phyloP scores from a whole-genome alignment of 2,329 filamentous ascomycete genomes.

The Penicillium sp. region DNA sequence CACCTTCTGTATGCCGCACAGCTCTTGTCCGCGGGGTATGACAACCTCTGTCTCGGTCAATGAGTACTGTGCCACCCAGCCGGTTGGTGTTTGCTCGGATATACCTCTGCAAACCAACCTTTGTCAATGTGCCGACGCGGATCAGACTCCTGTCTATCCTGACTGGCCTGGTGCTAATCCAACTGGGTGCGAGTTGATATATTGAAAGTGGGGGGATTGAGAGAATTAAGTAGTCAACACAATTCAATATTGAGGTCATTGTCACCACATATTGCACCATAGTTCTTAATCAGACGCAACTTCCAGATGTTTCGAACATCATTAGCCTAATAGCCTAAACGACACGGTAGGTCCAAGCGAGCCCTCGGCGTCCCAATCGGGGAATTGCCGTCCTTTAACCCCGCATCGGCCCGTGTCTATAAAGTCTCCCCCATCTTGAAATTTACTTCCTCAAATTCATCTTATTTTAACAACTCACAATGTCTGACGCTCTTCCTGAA shows the following conservation, averaged over 20 bases:
- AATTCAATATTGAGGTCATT: neutral
- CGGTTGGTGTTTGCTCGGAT: slow-evolving; percentile 10
- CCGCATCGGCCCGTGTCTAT: slow-evolving; percentile 12
- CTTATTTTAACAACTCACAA: neutral
- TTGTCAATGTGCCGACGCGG: slow-evolving; percentile 18
- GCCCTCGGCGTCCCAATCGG: slow-evolving; percentile 15
- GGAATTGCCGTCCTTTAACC: slow-evolving; percentile 7
- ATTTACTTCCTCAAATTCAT: neutral
- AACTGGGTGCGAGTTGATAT: slow-evolving; percentile 19
- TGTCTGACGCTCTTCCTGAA: slow-evolving; percentile 24
- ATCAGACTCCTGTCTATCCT: slow-evolving; percentile 22
- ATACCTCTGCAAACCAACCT: slow-evolving; percentile 11
- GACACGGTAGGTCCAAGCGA: neutral
- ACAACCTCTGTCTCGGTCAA: slow-evolving; percentile 20
- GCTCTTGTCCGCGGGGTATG: slow-evolving; percentile 26
- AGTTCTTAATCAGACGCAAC: neutral
- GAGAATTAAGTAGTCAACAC: neutral
- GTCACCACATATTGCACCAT: neutral
- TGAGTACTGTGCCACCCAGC: slow-evolving; percentile 20
- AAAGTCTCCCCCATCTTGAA: neutral
- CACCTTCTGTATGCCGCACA: slow-evolving; percentile 27
- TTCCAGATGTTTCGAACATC: neutral
- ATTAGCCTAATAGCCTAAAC: slow-evolving; percentile 11
- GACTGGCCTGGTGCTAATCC: slow-evolving; percentile 17
- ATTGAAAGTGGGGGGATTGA: neutral